Percentiles rank a stretch among this genome's conserved stretches.
Conservation (phyloP, 345 rosid genomes). For the Fremontodendron californicum region DNA sequence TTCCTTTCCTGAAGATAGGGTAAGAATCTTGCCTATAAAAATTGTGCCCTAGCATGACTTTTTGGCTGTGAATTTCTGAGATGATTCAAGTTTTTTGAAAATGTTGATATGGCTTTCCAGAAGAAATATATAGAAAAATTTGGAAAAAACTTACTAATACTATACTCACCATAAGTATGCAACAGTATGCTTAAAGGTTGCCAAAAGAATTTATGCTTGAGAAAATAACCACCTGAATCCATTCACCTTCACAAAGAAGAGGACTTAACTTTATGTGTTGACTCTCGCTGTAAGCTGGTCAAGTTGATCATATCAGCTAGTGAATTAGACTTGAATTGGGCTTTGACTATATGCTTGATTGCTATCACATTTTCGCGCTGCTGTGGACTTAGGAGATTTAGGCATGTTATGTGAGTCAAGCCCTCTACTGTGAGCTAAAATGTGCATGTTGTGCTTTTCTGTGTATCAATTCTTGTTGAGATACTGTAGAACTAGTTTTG, state of each 20-base stretch:
- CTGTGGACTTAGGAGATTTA: background rate
- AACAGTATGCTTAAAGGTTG: background rate
- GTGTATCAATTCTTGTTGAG: background rate
- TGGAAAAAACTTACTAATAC: background rate
- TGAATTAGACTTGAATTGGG: background rate
- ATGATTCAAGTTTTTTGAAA: conserved; percentile 2
- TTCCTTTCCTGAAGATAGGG: conserved; percentile 81
- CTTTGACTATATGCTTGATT: background rate
- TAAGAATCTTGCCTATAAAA: conserved; percentile 27
- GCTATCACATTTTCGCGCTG: background rate
- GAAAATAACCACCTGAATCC: background rate
- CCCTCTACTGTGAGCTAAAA: background rate
- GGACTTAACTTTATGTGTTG: background rate
- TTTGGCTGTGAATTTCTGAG: background rate
- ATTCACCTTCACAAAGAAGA: background rate
- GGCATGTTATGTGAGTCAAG: background rate
- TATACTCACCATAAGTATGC: background rate
- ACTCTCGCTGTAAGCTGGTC: background rate
- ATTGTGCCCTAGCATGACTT: conserved; percentile 4
- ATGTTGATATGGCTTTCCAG: background rate
- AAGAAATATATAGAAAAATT: background rate
- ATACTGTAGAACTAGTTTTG: background rate
- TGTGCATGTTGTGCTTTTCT: background rate
- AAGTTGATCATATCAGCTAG: background rate
- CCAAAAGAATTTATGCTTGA: background rate